Percentiles rank a stretch among this genome's conserved stretches.
These are phyloP conservation scores for Argentina anserina DNA, from an alignment of 306 rosid species.

Conservation along the genomic window DNA sequence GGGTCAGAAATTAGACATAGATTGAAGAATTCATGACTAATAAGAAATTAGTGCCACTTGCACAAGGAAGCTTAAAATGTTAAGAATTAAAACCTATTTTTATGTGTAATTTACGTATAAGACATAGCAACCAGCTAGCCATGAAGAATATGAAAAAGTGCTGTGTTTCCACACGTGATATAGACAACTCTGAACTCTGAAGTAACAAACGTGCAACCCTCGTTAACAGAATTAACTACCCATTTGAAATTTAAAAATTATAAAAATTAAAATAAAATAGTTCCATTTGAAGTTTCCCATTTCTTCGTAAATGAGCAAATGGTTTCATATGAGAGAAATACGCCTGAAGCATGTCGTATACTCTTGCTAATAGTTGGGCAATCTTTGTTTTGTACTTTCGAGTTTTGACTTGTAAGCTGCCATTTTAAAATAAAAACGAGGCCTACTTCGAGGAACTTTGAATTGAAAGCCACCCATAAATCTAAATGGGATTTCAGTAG, in stretches of 20 bases:
- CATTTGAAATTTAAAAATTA: background rate
- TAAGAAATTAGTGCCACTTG: conserved; percentile 27
- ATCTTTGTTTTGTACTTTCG: background rate
- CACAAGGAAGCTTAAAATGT: background rate
- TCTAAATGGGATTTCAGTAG: background rate
- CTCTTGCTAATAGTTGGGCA: background rate
- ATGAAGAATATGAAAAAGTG: conserved; percentile 2
- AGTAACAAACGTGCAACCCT: conserved; percentile 5
- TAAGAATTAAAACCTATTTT: background rate
- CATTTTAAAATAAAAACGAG: background rate
- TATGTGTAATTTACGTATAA: background rate
- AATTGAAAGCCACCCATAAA: conserved; percentile 12
- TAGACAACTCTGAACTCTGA: conserved; percentile 23
- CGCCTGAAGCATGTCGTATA: background rate
- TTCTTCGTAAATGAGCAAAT: background rate
- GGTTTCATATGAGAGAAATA: background rate
- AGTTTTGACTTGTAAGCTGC: background rate
- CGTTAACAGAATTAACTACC: conserved; percentile 58
- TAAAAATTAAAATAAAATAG: background rate
- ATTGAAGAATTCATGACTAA: conserved; percentile 4
- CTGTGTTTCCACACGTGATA: conserved; percentile 24
- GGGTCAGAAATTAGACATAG: conserved; percentile 6
- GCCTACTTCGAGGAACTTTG: background rate
- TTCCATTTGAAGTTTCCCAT: background rate
- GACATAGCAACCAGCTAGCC: conserved; percentile 15